phyloP scores from a whole-genome alignment of 78 protist species.

The Polysphondylium violaceum region DNA sequence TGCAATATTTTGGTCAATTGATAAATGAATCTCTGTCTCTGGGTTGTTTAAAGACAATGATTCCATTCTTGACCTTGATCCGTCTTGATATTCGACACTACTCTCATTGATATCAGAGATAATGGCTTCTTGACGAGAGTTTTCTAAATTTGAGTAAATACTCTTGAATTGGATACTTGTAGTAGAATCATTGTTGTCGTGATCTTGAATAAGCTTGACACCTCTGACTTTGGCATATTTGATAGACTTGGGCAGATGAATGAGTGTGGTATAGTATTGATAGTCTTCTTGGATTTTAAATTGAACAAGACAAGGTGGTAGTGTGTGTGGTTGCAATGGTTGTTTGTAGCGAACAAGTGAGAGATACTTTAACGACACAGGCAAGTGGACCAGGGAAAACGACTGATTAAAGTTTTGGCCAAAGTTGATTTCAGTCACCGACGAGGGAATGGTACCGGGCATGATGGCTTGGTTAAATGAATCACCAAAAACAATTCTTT shows the following conservation, averaged over 20 bases:
- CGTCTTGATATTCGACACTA: not conserved
- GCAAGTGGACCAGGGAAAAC: not conserved
- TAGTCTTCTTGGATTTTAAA: not conserved
- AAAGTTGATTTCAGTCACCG: not conserved
- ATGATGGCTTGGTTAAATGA: not conserved
- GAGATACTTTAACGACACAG: not conserved
- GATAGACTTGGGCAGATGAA: not conserved
- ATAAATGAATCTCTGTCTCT: no score
- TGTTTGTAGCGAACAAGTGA: not conserved
- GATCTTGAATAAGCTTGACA: not conserved
- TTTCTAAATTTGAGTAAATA: not conserved
- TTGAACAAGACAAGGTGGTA: no score
- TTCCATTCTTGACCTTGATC: not conserved
- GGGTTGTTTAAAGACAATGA: no score
- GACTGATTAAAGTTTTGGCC: not conserved
- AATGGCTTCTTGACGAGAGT: not conserved
- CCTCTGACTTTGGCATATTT: not conserved
- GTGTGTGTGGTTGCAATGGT: not conserved
- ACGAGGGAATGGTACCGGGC: not conserved
- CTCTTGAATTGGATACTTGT: not conserved
- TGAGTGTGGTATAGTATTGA: not conserved
- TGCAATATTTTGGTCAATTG: no score
- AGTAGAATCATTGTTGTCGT: not conserved
- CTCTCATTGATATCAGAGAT: not conserved
- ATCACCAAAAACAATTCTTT: not conserved